phyloP scores from a whole-genome alignment of 805 yeast species.

The Tetrapisispora namnaoensis region DNA sequence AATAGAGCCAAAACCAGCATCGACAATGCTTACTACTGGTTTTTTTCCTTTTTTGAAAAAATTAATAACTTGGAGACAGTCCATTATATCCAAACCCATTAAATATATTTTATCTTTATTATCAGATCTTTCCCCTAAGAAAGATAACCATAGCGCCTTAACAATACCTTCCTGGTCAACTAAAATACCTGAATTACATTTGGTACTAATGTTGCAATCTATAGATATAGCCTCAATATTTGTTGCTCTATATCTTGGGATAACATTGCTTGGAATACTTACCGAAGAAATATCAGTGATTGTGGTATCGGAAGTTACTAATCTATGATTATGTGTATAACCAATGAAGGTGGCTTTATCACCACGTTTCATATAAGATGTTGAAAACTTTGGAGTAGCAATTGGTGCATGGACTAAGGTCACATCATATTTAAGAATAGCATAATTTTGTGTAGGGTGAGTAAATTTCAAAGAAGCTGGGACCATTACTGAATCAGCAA shows the following conservation, averaged over 20 bases:
- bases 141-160: conserved; percentile 78
- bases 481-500: conserved; percentile 77
- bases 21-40: conserved; percentile 60
- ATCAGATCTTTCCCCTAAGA: conserved; percentile 61
- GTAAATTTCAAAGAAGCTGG: conserved; percentile 74
- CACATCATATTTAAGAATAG: conserved; percentile 77
- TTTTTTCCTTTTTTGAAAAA: conserved; percentile 38
- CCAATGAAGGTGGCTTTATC: conserved; percentile 74
- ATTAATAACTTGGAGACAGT: conserved; percentile 48
- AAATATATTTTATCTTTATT: conserved; percentile 55
- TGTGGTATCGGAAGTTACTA: conserved; percentile 63
- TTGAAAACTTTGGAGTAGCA: conserved; percentile 53
- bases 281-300: conserved; percentile 70
- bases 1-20: conserved; percentile 65
- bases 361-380: conserved; percentile 56
- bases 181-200: conserved; percentile 71
- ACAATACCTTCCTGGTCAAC: conserved; percentile 71
- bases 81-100: conserved; percentile 70
- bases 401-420: conserved; percentile 60
- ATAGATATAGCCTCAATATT: conserved; percentile 69
- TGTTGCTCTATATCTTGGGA: conserved; percentile 78
- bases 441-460: conserved; percentile 83
- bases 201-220: conserved; percentile 61
- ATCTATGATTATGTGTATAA: conserved; percentile 56
- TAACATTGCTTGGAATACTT: conserved; percentile 57